phyloP scores from a whole-genome alignment of 352 stramenopile genomes.

The Saprolegnia parasitica region DNA sequence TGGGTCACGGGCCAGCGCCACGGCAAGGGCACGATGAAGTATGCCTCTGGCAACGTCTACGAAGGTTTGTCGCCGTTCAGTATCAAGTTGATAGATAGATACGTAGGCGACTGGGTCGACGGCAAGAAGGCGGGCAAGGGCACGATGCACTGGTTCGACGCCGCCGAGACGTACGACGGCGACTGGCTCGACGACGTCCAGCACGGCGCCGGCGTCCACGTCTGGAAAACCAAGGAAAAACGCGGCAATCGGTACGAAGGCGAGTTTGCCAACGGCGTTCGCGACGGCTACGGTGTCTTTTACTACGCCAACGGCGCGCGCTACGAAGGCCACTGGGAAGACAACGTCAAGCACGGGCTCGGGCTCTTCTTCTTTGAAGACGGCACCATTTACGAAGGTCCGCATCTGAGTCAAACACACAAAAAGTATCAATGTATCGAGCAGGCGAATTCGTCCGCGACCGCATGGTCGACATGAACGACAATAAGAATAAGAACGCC shows the following conservation, averaged over 20 bases:
- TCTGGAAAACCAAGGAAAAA: constrained; percentile 45
- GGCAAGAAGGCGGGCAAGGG: constrained; percentile 69
- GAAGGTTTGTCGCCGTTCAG: constrained; percentile 5
- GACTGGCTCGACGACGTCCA: constrained; percentile 66
- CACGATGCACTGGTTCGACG: constrained; percentile 68
- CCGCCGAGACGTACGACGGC: constrained; percentile 62
- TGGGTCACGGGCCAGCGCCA: constrained; percentile 50
- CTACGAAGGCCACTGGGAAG: constrained; percentile 79
- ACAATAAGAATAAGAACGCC: constrained; percentile 13
- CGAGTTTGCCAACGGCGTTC: constrained; percentile 38
- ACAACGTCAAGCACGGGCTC: constrained; percentile 64
- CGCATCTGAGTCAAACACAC: neutral
- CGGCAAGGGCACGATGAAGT: constrained; percentile 59
- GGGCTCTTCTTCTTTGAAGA: constrained; percentile 42
- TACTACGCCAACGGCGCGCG: constrained; percentile 82
- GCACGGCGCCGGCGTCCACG: constrained; percentile 68
- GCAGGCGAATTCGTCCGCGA: constrained; percentile 16
- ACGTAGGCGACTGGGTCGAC: constrained; percentile 64
- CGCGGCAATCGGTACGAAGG: constrained; percentile 20
- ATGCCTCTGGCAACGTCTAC: constrained; percentile 48
- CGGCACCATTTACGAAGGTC: constrained; percentile 33
- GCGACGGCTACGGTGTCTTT: constrained; percentile 66
- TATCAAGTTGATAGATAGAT: constrained; percentile 28
- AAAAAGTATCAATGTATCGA: neutral
- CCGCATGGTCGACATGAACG: constrained; percentile 20